Percentiles rank a stretch among this genome's conserved stretches.
Conservation (phyloP, 2,329 filamentous ascomycete genomes). For the Ophiostoma quercus region DNA sequence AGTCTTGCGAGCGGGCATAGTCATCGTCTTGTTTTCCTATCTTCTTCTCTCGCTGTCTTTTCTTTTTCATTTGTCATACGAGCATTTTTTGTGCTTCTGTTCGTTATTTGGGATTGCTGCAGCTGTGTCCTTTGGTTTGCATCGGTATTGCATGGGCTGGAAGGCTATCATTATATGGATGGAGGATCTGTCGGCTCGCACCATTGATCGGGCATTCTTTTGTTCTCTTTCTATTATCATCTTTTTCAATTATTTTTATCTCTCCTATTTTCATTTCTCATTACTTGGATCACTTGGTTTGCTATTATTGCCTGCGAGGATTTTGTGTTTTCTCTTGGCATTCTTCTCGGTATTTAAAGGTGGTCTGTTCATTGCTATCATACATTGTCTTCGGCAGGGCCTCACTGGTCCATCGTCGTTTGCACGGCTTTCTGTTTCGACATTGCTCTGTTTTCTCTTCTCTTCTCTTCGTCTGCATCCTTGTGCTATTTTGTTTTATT, state of each 20-base stretch:
- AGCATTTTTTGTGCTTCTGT: not conserved
- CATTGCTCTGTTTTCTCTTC: not conserved
- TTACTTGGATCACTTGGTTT: not conserved
- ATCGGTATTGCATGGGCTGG: constrained; percentile 1
- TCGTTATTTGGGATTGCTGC: not conserved
- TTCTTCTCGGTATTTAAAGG: not conserved
- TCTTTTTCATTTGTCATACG: not conserved
- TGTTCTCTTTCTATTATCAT: not conserved
- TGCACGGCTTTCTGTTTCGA: not conserved
- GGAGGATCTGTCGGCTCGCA: not conserved
- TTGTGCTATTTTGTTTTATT: not conserved
- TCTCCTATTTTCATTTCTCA: not conserved
- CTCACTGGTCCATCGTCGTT: not conserved
- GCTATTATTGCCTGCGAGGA: not conserved
- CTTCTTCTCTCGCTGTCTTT: not conserved
- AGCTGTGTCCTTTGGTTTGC: constrained; percentile 2
- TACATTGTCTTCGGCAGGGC: not conserved
- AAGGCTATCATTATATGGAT: constrained; percentile 13
- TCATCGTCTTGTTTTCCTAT: not conserved
- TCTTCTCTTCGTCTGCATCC: not conserved
- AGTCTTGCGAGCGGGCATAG: not conserved
- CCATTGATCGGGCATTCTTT: not conserved
- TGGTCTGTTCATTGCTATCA: not conserved
- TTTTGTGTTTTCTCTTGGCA: not conserved
- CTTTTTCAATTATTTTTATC: not conserved